Base-by-base conservation (phyloP, 2,329 filamentous ascomycete species). In the Alternaria burnsii region DNA sequence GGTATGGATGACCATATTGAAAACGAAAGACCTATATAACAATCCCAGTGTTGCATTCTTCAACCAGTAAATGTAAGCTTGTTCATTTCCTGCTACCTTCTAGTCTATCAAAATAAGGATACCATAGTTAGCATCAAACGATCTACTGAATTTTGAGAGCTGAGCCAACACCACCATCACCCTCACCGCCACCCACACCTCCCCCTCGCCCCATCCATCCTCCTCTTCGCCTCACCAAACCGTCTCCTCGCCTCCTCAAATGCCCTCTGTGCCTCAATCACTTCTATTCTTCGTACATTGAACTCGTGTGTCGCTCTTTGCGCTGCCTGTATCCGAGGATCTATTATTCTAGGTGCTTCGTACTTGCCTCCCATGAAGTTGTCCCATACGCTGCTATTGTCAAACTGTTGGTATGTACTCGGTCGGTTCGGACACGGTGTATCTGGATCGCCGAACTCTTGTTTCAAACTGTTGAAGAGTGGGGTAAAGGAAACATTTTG, bases 241-340 rank as follows among this genome's bases (percentile, higher is more conserved):
- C 43, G 41, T 36, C 48, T 46, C 22, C 26, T 40, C n/a, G 59
- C 57, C 5, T 42, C 44, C 6, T 55, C 53, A 41, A 52, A 51
- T 20, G 36, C 51, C 5, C 53, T 53, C 26, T 53, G 48, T 18
- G 50, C 50, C 7, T 42, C 16, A n/a, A 47, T 50, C 10, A 61
- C n/a, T 16, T 65, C 44, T 41, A 60, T 12, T 5, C 58, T 36
- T 20, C 54, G 40, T 1, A 61, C 5, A 9, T 65, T 61, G 28
- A 61, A 60, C 22, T 65, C 55, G 8, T 61, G 62, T 9, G 52
- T 61, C 6, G 62, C 57, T 1, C 32, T 52, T 2, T 59, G 57
- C n/a, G 34, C 52, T 20, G 53, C 54, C 24, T 62, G 38, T 16
- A 63, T 16, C 2, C 36, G 30, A n/a, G n/a, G 12, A 22, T 59